phyloP scores from a whole-genome alignment of 768 basidiomycete genomes.

The Pilatotrama ljubarskyi region DNA sequence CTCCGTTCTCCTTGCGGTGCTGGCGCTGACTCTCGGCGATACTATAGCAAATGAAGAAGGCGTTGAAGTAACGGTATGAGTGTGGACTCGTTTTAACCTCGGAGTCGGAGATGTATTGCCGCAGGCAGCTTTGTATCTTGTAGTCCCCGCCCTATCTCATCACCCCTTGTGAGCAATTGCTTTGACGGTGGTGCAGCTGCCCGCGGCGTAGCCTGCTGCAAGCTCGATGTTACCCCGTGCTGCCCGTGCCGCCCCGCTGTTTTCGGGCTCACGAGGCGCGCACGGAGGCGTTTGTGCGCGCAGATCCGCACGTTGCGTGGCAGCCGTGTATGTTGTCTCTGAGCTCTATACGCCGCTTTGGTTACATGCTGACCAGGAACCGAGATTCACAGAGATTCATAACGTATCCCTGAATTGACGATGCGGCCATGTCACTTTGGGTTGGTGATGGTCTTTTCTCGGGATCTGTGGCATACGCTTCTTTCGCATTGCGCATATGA shows the following conservation, averaged over 20 bases:
- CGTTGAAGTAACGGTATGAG: slow-evolving; percentile 52
- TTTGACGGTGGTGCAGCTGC: not conserved
- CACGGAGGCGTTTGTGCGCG: not conserved
- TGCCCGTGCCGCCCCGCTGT: slow-evolving; percentile 1
- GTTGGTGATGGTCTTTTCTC: not conserved
- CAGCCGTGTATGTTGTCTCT: not conserved
- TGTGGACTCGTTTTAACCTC: not conserved
- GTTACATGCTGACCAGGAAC: not conserved
- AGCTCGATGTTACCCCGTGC: not conserved
- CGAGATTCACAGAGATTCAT: not conserved
- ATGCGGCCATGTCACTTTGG: not conserved
- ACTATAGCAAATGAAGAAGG: slow-evolving; percentile 78
- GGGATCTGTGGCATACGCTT: too few species aligned
- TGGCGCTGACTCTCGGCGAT: not conserved
- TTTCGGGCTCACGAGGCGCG: slow-evolving; percentile 8
- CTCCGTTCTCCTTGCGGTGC: not conserved
- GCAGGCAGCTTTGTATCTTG: slow-evolving; percentile 9
- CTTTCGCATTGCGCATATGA: too few species aligned
- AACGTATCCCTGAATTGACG: too few species aligned
- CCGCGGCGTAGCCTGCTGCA: not conserved
- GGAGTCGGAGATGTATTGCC: slow-evolving; percentile 10
- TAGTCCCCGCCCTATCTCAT: slow-evolving; percentile 1
- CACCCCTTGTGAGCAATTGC: not conserved
- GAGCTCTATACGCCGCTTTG: not conserved
- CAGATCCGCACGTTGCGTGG: slow-evolving; percentile 2